Base-by-base conservation (phyloP, 2,329 filamentous ascomycete species). In the Pseudogymnoascus sp. region DNA sequence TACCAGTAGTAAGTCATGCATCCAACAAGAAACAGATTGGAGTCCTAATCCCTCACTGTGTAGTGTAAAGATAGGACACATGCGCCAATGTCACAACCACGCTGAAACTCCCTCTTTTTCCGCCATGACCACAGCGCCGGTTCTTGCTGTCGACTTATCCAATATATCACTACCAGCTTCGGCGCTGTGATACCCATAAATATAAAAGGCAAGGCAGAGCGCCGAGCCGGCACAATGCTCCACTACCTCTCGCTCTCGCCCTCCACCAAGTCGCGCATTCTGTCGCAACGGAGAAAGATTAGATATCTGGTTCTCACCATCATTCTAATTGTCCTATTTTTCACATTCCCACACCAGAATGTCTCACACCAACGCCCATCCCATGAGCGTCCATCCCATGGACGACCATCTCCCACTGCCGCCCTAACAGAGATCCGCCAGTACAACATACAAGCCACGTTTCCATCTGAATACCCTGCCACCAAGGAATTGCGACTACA, bases 381-480 rank as follows among this genome's bases (percentile, higher is more conserved):
- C 31, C 31, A 33, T 12, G 11, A 12, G 4, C 31, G 31, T 12
- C 31, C 31, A 33, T 12, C 11, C 31, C 28, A 37, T 33, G 31
- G 31, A 12, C 31, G 31, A 11, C 49, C 58, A 41, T 18, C 37
- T 8, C 31, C 31, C 55, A 59, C 31, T 12, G 58, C n/a, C 7
- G n/a, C 31, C 16, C 25, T 21, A 25, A 65, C 45, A 31, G 23
- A 52, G 23, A 52, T 31, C 7, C 45, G 23, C 14, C 14, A 31
- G 31, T 59, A 59, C 23, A 28, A 52, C 23, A 52, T 65, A 31
- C 63, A 65, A 60, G 41, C 52, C 33, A 31, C 43, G 4, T 65
- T 65, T 12, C 31, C 40, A 12, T 37, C 25, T 5, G 63, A 64
- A 45, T 61, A 58, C 37, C 23, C n/a, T 5, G 40, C 55, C 38